Conservation (phyloP, 345 rosid genomes). For the Moricandia arvensis region DNA sequence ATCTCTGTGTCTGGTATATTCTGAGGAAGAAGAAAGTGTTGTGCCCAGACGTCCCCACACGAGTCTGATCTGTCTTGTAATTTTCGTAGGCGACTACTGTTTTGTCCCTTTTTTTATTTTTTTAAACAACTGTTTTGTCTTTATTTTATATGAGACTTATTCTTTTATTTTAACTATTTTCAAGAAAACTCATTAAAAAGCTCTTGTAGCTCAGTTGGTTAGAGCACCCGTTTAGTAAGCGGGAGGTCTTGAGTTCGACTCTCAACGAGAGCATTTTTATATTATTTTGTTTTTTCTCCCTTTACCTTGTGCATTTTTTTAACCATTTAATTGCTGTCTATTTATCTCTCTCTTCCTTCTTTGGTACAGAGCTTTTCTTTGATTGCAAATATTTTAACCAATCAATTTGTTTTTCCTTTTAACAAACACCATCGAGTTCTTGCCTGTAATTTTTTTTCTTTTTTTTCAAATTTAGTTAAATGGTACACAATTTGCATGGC, state of each 20-base stretch:
- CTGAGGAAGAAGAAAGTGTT: not conserved
- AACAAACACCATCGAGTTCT: not conserved
- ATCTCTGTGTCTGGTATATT: constrained; percentile 16
- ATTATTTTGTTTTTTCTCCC: not conserved
- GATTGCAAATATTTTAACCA: too few species aligned
- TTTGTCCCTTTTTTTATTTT: too few species aligned
- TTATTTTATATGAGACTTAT: not conserved
- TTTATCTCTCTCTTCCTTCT: not conserved
- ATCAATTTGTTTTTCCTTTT: not conserved
- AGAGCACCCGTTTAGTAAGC: constrained; percentile 98
- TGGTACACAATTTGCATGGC: constrained; percentile 29
- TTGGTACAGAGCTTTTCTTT: too few species aligned
- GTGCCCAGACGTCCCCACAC: not conserved
- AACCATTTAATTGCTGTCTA: not conserved
- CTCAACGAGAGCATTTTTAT: constrained; percentile 68
- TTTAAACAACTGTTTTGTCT: constrained; percentile 26
- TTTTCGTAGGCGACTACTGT: constrained; percentile 22
- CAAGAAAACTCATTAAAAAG: not conserved
- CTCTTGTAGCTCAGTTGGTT: constrained; percentile 99
- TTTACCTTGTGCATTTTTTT: not conserved
- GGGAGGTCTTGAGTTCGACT: constrained; percentile 99
- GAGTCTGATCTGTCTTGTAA: constrained; percentile 31
- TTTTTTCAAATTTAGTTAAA: constrained; percentile 16
- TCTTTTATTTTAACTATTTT: not conserved
- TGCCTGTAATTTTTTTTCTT: not conserved